Evolutionary conservation across 768 basidiomycete species (phyloP).

Genomic region (Boletus pseudo-olivaceus): DNA sequence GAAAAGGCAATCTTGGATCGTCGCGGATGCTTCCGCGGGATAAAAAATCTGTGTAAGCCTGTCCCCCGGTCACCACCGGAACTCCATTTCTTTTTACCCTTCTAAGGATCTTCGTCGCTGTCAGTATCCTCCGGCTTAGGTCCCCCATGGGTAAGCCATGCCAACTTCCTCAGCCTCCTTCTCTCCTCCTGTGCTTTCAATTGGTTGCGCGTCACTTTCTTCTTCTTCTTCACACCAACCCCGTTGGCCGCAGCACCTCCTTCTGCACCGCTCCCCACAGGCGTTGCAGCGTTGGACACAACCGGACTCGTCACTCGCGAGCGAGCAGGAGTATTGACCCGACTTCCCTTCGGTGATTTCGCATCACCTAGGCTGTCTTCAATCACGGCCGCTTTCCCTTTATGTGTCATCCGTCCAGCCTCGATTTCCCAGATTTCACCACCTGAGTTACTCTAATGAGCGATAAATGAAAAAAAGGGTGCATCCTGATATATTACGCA

Average conservation of each 20-base stretch:
- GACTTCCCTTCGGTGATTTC: slow-evolving; percentile 69
- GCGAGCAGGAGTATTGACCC: slow-evolving; percentile 63
- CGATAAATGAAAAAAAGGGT: slow-evolving; percentile 13
- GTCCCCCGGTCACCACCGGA: slow-evolving; percentile 21
- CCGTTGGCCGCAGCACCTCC: slow-evolving; percentile 35
- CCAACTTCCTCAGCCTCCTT: slow-evolving; percentile 70
- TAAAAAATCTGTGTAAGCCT: neutral
- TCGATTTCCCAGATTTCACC: slow-evolving; percentile 96
- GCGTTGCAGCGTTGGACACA: slow-evolving; percentile 69
- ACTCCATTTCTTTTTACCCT: neutral
- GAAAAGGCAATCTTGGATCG: slow-evolving; percentile 32
- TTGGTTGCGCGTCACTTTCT: slow-evolving; percentile 89
- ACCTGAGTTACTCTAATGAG: slow-evolving; percentile 41
- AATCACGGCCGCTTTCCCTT: slow-evolving; percentile 82
- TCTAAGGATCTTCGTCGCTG: slow-evolving; percentile 42
- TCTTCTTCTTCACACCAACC: slow-evolving; percentile 66
- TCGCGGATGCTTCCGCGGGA: slow-evolving; percentile 26
- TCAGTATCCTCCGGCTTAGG: slow-evolving; percentile 82
- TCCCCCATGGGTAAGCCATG: slow-evolving; percentile 82
- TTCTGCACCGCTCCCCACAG: slow-evolving; percentile 76
- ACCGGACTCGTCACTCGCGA: slow-evolving; percentile 70
- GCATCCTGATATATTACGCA: slow-evolving; percentile 37
- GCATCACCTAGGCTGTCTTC: slow-evolving; percentile 79
- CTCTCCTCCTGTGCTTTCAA: slow-evolving; percentile 87
- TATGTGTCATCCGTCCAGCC: slow-evolving; percentile 75